Base-by-base conservation (phyloP, 345 rosid species). In the Cardamine occulta region DNA sequence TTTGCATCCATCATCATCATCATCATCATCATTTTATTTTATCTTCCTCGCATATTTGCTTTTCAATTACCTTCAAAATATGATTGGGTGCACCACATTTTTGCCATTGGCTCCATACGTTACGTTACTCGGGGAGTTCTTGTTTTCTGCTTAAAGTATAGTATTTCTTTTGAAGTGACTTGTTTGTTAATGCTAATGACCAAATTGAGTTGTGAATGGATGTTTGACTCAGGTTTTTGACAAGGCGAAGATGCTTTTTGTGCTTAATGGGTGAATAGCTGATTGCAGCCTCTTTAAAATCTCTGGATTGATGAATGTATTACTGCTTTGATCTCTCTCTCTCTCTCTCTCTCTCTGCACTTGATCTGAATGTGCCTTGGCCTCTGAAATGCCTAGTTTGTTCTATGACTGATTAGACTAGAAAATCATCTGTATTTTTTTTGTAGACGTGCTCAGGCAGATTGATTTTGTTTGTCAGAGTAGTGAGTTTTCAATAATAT, bases 191-290 rank as follows among this genome's bases (percentile, higher is more conserved):
- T 79, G 64, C 85, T 89, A 90, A 86, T 88, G 85, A 79, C 82
- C 13, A 58, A 72, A 52, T 86, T 87, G 82, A 84, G 93, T 73
- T 89, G 84, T 87, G 83, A 69, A 80, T 87, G 93, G 83, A 82
- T 89, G 82, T 88, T 92, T 92, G 90, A 85, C 86, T 88, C 97
- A 91, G 96, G 97, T 89, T 84, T 87, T 55, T 89, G 88, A 89
- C 89, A 88, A 88, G 88, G 78, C 77, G 97, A 85, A 87, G 97
- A 88, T 91, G 96, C 88, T 88, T 88, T 83, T 87, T 84, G 85
- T 92, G 96, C 86, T 89, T 85, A 89, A 14, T 89, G 90, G 90
- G 92, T 92, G 97, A 88, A 85, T 79, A 77, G 86, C 61, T 91
- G 91, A 85, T 79, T 89, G 96, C 96, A 83, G 89, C 85, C 73